phyloP scores from a whole-genome alignment of 768 basidiomycete genomes.

The Amanita pallidorosea region DNA sequence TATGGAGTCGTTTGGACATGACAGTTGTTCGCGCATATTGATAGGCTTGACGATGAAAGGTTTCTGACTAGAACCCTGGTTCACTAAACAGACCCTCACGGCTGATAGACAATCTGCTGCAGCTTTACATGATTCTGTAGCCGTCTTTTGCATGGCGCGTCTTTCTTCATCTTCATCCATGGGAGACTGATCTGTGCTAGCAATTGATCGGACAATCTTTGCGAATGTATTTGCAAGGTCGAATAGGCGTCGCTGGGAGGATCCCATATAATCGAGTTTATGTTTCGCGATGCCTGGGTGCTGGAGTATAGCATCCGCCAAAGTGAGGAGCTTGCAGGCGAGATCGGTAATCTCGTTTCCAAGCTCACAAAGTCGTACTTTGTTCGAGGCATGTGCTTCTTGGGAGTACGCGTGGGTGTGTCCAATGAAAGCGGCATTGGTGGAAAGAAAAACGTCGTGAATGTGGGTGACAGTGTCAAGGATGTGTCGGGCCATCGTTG shows the following conservation, averaged over 20 bases:
- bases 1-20: not conserved
- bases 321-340: slow-evolving; percentile 82
- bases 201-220: slow-evolving; percentile 75
- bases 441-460: slow-evolving; percentile 86
- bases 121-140: slow-evolving; percentile 79
- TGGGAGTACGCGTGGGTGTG: slow-evolving; percentile 92
- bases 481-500: slow-evolving; percentile 56
- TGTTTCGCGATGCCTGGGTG: slow-evolving; percentile 59
- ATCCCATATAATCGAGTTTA: slow-evolving; percentile 53
- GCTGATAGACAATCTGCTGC: slow-evolving; percentile 83
- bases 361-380: slow-evolving; percentile 89
- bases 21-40: not conserved
- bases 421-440: slow-evolving; percentile 95
- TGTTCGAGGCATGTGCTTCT: slow-evolving; percentile 83
- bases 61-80: slow-evolving; percentile 47
- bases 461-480: slow-evolving; percentile 71
- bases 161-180: slow-evolving; percentile 79
- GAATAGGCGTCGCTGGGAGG: slow-evolving; percentile 75
- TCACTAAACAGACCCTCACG: slow-evolving; percentile 67
- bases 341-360: slow-evolving; percentile 92
- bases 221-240: slow-evolving; percentile 79
- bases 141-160: slow-evolving; percentile 64
- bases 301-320: slow-evolving; percentile 81
- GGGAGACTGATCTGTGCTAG: slow-evolving; percentile 32
- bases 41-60: slow-evolving; percentile 47